Evolutionary conservation across 352 stramenopile species (phyloP).

Genomic region (Thalassiosira livingstoniorum): DNA sequence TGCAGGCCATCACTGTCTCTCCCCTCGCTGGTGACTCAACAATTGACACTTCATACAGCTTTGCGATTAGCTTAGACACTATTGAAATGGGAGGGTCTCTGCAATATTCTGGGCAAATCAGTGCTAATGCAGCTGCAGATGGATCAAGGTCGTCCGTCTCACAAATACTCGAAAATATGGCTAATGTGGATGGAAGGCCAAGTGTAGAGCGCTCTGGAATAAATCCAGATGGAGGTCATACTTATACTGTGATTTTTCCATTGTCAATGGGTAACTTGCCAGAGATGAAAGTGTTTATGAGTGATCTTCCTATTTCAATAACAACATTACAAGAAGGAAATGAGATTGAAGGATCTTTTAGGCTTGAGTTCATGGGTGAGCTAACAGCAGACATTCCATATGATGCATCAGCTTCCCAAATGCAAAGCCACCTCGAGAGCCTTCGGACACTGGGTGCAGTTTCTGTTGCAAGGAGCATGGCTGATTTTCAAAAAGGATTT

Average conservation of each 20-base stretch:
- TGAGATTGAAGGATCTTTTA: conserved; percentile 84
- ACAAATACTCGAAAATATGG: conserved; percentile 79
- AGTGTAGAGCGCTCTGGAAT: conserved; percentile 57
- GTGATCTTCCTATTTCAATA: conserved; percentile 68
- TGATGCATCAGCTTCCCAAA: conserved; percentile 84
- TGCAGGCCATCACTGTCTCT: conserved; percentile 88
- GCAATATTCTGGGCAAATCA: conserved; percentile 92
- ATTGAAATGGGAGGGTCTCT: conserved; percentile 88
- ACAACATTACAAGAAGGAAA: conserved; percentile 80
- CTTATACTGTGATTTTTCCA: conserved; percentile 85
- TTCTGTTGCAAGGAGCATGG: conserved; percentile 59
- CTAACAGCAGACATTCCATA: conserved; percentile 87
- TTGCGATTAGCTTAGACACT: conserved; percentile 92
- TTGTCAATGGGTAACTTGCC: conserved; percentile 84
- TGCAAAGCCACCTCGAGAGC: conserved; percentile 67
- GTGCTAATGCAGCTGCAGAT: conserved; percentile 63
- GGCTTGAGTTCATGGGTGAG: conserved; percentile 87
- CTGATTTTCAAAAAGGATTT: conserved; percentile 67
- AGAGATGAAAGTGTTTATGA: conserved; percentile 75
- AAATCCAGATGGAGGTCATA: conserved; percentile 77
- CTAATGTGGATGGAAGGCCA: conserved; percentile 60
- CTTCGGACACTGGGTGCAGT: conserved; percentile 74
- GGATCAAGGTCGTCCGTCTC: conserved; percentile 63
- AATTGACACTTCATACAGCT: conserved; percentile 87
- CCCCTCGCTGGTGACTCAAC: conserved; percentile 85